phyloP scores from a whole-genome alignment of 2,329 filamentous ascomycete genomes.

The Bimuria novae-zelandiae region DNA sequence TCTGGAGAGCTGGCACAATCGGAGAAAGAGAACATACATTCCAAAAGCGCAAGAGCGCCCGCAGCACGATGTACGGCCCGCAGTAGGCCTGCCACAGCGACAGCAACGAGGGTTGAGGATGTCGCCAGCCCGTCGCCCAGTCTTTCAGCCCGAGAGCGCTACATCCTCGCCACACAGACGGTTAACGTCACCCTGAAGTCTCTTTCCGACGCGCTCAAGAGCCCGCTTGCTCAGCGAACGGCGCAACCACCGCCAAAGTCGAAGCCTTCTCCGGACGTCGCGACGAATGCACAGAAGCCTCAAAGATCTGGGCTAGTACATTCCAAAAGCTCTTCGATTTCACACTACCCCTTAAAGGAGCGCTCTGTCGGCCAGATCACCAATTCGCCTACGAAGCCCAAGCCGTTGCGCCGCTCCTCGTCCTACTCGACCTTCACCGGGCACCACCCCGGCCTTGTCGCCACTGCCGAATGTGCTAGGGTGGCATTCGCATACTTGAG shows the following conservation, averaged over 20 bases:
- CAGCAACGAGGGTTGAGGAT: constrained; percentile 38
- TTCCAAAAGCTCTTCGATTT: constrained; percentile 37
- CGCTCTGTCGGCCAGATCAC: constrained; percentile 64
- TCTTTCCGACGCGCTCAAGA: constrained; percentile 69
- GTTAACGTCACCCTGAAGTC: constrained; percentile 73
- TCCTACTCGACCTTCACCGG: constrained; percentile 38
- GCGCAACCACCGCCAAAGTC: constrained; percentile 22
- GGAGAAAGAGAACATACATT: constrained; percentile 39
- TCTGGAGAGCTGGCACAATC: constrained; percentile 33
- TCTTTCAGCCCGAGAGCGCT: constrained; percentile 65
- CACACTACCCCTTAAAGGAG: constrained; percentile 65
- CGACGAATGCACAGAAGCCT: constrained; percentile 23
- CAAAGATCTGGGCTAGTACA: constrained; percentile 23
- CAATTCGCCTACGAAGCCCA: constrained; percentile 55
- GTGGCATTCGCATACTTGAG: constrained; percentile 69
- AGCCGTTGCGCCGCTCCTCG: constrained; percentile 42
- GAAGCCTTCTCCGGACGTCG: constrained; percentile 25
- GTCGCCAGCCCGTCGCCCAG: constrained; percentile 39
- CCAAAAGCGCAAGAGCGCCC: constrained; percentile 30
- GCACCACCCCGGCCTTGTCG: constrained; percentile 48
- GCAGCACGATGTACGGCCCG: constrained; percentile 31
- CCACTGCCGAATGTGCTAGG: constrained; percentile 71
- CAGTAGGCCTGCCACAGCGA: constrained; percentile 38
- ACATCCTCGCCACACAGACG: constrained; percentile 71
- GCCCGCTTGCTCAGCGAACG: constrained; percentile 27